phyloP scores from a whole-genome alignment of 495 filamentous ascomycete species.

The Hapsidospora chrysogenum region DNA sequence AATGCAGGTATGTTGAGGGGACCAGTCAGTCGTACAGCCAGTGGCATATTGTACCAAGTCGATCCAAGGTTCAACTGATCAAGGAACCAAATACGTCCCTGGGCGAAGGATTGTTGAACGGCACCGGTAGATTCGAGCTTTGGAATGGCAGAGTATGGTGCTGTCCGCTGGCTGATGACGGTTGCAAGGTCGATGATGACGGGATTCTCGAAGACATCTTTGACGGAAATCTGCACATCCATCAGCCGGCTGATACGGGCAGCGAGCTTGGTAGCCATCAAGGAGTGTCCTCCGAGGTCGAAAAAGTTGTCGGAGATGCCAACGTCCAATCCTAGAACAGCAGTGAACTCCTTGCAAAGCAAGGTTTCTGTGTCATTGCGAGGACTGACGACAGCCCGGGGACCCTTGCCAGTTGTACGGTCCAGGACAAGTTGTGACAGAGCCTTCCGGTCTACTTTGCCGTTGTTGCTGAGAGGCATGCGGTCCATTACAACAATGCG shows the following conservation, averaged over 20 bases:
- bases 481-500: conserved; percentile 12
- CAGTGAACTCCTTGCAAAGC: conserved; percentile 2
- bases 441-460: conserved; percentile 4
- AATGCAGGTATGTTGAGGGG: conserved; percentile 4
- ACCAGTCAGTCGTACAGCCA: conserved; percentile 4
- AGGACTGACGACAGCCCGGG: not conserved
- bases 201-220: conserved; percentile 4
- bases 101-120: too few relatives aligned
- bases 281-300: conserved; percentile 40
- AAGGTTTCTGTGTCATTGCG: conserved; percentile 2
- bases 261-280: conserved; percentile 5
- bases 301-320: conserved; percentile 41
- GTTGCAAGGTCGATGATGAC: not conserved
- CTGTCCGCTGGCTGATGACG: too few relatives aligned
- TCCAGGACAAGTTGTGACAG: not conserved
- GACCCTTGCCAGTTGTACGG: not conserved
- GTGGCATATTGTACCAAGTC: conserved; percentile 5
- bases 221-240: conserved; percentile 3
- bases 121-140: too few relatives aligned
- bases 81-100: too few relatives aligned
- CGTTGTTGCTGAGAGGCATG: conserved; percentile 10
- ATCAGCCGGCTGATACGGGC: conserved; percentile 3
- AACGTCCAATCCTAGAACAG: conserved; percentile 11
- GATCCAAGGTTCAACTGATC: conserved; percentile 3
- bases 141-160: too few relatives aligned